phyloP scores from a whole-genome alignment of 257 asterid species.

The Paulownia fortunei region DNA sequence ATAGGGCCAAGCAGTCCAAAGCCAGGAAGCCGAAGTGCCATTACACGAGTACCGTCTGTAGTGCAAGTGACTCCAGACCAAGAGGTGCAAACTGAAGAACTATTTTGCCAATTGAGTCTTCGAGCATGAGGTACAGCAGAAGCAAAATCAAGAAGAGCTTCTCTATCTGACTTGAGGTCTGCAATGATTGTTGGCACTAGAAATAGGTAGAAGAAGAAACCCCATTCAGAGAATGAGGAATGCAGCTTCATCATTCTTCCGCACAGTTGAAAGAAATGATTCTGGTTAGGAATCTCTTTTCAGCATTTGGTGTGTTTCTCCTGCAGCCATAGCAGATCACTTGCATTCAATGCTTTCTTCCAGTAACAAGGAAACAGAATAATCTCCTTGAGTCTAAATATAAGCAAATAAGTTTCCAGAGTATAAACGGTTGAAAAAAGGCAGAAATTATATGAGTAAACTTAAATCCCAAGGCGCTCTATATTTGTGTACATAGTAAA shows the following conservation, averaged over 20 bases:
- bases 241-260: slow-evolving; percentile 45
- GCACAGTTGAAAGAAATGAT: too few relatives aligned
- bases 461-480: too few relatives aligned
- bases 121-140: slow-evolving; percentile 58
- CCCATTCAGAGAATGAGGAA: slow-evolving; percentile 2
- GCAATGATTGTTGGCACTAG: slow-evolving; percentile 31
- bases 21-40: slow-evolving; percentile 72
- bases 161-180: slow-evolving; percentile 66
- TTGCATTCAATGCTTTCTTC: too few relatives aligned
- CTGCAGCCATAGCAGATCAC: too few relatives aligned
- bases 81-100: slow-evolving; percentile 55
- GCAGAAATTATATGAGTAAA: too few relatives aligned
- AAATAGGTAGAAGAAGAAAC: slow-evolving; percentile 32
- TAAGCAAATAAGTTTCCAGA: too few relatives aligned
- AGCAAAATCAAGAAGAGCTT: slow-evolving; percentile 76
- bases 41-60: slow-evolving; percentile 48
- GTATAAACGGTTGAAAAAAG: too few relatives aligned
- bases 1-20: slow-evolving; percentile 69
- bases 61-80: slow-evolving; percentile 77
- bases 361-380: too few relatives aligned
- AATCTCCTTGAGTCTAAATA: too few relatives aligned
- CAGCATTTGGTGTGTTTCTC: too few relatives aligned
- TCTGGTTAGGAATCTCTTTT: slow-evolving; percentile 3
- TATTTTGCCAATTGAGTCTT: slow-evolving; percentile 57
- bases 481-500: too few relatives aligned